Base-by-base conservation (phyloP, 2,329 filamentous ascomycete species). In the Passalora sequoiae region DNA sequence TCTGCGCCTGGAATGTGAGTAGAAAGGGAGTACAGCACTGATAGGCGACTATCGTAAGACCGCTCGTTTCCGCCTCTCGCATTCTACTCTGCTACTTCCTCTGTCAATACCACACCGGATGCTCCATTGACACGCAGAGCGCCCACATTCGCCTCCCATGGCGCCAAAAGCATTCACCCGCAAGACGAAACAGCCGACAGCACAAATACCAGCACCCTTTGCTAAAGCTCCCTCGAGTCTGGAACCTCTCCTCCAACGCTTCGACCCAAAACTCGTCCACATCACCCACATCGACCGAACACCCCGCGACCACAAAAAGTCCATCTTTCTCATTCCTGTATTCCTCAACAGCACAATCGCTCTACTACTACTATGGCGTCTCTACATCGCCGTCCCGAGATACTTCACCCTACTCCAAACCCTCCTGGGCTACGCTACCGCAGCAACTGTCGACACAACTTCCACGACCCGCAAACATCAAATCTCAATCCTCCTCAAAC, bases 251-350 rank as follows among this genome's bases (percentile, higher is more conserved):
- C 74, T 85, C 59, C 69, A 76, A 25, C 75, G 72, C 31, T 80
- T 95, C 47, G 76, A 80, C 46, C 72, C 76, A 43, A 69, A 76
- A 43, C 80, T 86, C 64, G 76, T 94, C 62, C 95, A 96, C 74
- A 77, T 96, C 58, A 75, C 84, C 21, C 89, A 95, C 70, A 72
- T 94, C 66, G 89, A 96, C 72, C 69, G 68, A 47, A 81, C 84
- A 49, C 80, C 82, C 0, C 66, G 68, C 15, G 72, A 74, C 20
- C 80, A 89, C 68, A 96, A 96, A 69, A 78, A 78, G 62, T 84
- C 86, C 59, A 84, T 94, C 58, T 96, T 95, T 67, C 58, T 80
- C 36, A 81, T 95, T 1, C 88, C 89, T 12, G 74, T 88, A 13
- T 64, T 81, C 13, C 80, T 95, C 67, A 96, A 96, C 66, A 44